Percentiles rank a stretch among this genome's conserved stretches.
Conservation (phyloP, 345 rosid species). For the Hibiscus tridactylites region DNA sequence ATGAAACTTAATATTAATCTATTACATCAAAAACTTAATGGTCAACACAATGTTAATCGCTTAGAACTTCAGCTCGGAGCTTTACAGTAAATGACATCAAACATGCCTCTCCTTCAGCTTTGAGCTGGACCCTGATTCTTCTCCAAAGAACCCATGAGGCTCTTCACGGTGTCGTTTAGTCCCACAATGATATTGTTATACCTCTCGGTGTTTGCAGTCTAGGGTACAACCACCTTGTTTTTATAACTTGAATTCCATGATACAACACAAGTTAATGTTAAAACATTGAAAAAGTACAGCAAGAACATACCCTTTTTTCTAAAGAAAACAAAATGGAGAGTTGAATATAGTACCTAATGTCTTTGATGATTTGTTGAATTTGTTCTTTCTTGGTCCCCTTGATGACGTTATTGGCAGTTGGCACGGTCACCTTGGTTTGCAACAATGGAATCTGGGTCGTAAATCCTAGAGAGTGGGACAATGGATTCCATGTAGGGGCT, state of each 20-base stretch:
- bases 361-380: constrained; percentile 64
- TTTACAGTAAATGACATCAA: too few relatives aligned
- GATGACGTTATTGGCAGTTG: too few relatives aligned
- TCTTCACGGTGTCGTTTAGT: constrained; percentile 83
- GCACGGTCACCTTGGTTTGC: too few relatives aligned
- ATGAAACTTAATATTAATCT: too few relatives aligned
- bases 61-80: too few relatives aligned
- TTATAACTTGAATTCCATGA: constrained; percentile 89
- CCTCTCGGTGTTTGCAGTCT: constrained; percentile 99
- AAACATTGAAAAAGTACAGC: not conserved
- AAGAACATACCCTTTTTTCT: not conserved
- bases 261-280: not conserved
- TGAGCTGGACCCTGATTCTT: constrained; percentile 19
- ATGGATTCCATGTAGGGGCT: too few relatives aligned
- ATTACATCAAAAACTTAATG: too few relatives aligned
- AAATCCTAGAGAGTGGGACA: too few relatives aligned
- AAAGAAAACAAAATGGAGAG: too few relatives aligned
- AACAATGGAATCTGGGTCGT: too few relatives aligned
- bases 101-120: too few relatives aligned
- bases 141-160: constrained; percentile 71
- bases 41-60: too few relatives aligned
- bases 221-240: constrained; percentile 70
- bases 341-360: constrained; percentile 49
- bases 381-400: constrained; percentile 72
- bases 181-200: constrained; percentile 79